A percentile compares a stretch with the other conserved stretches of the same genome.
phyloP scores from a whole-genome alignment of 2,329 filamentous ascomycete species.

The Stagonosporopsis chrysanthemi region DNA sequence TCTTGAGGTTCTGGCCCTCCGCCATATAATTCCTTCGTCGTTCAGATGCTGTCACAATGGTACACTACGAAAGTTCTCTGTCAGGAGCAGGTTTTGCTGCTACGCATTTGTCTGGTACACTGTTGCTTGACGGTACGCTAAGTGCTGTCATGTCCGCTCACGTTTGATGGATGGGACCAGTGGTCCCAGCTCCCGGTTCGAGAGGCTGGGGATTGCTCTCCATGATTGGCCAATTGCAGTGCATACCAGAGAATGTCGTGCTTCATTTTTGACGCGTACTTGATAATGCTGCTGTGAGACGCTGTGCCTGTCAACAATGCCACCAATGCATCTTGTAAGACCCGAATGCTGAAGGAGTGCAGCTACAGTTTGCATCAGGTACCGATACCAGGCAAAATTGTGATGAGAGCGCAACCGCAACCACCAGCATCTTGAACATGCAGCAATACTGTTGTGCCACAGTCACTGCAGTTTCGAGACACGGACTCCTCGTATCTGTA shows the following conservation, averaged over 20 bases:
- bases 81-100: constrained; percentile 8
- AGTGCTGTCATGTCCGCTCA: constrained; percentile 10
- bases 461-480: constrained; percentile 1
- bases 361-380: constrained; percentile 2
- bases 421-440: background rate
- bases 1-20: background rate
- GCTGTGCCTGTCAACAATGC: constrained; percentile 12
- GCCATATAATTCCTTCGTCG: constrained; percentile 1
- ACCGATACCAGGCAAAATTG: constrained; percentile 1
- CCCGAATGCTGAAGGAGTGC: background rate
- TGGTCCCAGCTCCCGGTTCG: background rate
- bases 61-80: constrained; percentile 12
- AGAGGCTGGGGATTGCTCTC: background rate
- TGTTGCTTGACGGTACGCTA: constrained; percentile 11
- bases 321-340: constrained; percentile 7
- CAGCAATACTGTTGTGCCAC: constrained; percentile 10
- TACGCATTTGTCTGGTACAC: constrained; percentile 5
- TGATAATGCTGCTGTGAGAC: constrained; percentile 5
- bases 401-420: constrained; percentile 8
- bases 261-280: background rate
- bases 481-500: constrained; percentile 5
- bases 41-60: constrained; percentile 1
- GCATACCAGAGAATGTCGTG: constrained; percentile 12
- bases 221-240: constrained; percentile 11
- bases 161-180: background rate